phyloP scores from a whole-genome alignment of 164 flowering plant species.

The Sextonia rubra region DNA sequence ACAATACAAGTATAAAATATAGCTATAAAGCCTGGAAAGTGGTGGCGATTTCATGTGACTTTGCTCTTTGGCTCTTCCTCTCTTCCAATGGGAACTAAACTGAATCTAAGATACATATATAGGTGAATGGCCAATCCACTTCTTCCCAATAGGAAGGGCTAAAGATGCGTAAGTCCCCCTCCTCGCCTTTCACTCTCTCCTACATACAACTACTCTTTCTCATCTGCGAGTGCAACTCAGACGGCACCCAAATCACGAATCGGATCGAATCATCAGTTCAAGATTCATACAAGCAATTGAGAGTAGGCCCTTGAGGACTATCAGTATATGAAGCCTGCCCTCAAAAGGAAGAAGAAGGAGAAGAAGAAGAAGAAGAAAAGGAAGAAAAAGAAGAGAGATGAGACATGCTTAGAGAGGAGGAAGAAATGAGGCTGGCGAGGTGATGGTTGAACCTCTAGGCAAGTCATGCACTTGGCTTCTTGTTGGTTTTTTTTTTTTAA shows the following conservation, averaged over 20 bases:
- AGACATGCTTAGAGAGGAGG: neutral
- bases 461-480: constrained; percentile 12
- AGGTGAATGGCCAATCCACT: neutral
- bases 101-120: neutral
- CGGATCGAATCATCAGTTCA: neutral
- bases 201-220: neutral
- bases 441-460: constrained; percentile 9
- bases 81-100: constrained; percentile 9
- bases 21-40: neutral
- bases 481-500: neutral
- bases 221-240: neutral
- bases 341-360: constrained; percentile 1
- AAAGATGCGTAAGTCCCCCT: neutral
- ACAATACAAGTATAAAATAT: neutral
- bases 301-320: neutral
- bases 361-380: neutral
- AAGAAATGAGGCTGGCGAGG: constrained; percentile 3
- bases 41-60: neutral
- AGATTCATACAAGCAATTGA: neutral
- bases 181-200: neutral
- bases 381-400: neutral
- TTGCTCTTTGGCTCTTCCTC: constrained; percentile 5
- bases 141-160: neutral
- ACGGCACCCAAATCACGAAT: neutral
- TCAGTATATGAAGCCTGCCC: neutral